Conservation (phyloP, 192 early-diverging fungal species). For the Backusella westeae region DNA sequence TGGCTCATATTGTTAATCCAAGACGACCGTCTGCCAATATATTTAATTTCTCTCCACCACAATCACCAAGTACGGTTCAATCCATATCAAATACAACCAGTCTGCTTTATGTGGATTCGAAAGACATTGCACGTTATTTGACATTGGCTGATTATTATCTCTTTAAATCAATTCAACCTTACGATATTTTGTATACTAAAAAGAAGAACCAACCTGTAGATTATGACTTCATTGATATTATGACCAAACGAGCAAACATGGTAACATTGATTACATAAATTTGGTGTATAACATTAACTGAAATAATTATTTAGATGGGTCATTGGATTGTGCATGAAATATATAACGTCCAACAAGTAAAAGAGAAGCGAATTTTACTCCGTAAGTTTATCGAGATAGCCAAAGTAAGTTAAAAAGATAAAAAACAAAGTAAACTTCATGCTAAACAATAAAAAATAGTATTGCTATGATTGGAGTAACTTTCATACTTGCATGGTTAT, state of each 20-base stretch:
- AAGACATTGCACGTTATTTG: slow-evolving; percentile 37
- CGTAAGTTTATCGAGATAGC: slow-evolving; percentile 35
- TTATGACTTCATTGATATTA: slow-evolving; percentile 26
- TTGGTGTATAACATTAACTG: background rate
- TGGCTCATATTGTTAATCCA: background rate
- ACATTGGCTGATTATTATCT: slow-evolving; percentile 43
- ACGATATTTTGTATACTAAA: slow-evolving; percentile 23
- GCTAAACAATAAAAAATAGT: slow-evolving; percentile 19
- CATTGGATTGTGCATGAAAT: slow-evolving; percentile 36
- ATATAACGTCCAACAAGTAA: background rate
- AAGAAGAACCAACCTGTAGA: background rate
- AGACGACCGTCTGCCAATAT: background rate
- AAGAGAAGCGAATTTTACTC: slow-evolving; percentile 17
- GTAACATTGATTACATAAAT: slow-evolving; percentile 5
- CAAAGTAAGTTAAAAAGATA: slow-evolving; percentile 17
- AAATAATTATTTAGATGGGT: slow-evolving; percentile 22
- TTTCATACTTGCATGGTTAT: slow-evolving; percentile 70
- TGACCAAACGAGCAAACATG: slow-evolving; percentile 41
- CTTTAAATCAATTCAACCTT: slow-evolving; percentile 35
- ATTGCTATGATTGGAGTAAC: slow-evolving; percentile 55
- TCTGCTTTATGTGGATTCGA: slow-evolving; percentile 13
- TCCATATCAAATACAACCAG: background rate
- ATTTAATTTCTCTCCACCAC: slow-evolving; percentile 24
- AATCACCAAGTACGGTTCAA: slow-evolving; percentile 5
- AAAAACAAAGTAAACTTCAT: background rate